Conservation (phyloP, 2,329 filamentous ascomycete species). For the Berkeleyomyces basicola region DNA sequence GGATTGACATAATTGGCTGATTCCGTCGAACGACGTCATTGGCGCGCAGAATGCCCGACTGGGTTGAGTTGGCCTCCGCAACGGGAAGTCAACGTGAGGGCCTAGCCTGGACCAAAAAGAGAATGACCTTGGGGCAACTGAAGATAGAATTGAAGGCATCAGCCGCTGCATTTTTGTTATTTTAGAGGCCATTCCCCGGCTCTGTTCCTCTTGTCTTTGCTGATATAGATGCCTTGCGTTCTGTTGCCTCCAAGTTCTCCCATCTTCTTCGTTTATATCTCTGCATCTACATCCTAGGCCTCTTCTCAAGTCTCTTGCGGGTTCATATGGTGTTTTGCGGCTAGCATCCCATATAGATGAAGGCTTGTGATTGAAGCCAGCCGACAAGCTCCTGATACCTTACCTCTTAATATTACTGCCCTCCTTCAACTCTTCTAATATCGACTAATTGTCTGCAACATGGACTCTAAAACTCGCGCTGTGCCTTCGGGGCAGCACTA, state of each 20-base stretch:
- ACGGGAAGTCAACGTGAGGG: neutral
- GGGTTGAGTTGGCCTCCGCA: neutral
- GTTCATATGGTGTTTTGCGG: neutral
- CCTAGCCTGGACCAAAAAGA: neutral
- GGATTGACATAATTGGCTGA: neutral
- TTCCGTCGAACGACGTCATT: constrained; percentile 1
- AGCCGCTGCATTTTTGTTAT: neutral
- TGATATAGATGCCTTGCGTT: neutral
- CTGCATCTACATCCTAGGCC: neutral
- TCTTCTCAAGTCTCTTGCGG: neutral
- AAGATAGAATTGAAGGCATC: neutral
- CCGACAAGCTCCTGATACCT: neutral
- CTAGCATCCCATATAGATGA: neutral
- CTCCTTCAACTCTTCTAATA: neutral
- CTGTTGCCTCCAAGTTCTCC: neutral
- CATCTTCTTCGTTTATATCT: neutral
- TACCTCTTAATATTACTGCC: too few relatives aligned
- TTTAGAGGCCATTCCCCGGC: neutral
- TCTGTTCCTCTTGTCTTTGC: neutral
- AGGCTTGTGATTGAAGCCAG: neutral
- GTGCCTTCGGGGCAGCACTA: constrained; percentile 50
- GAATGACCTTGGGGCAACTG: neutral
- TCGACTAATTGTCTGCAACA: constrained; percentile 15
- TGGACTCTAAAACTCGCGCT: constrained; percentile 26
- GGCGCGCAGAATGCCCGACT: neutral